Percentiles rank a stretch among this genome's conserved stretches.
Conservation (phyloP, 2,329 filamentous ascomycete genomes). For the Colletotrichum ledebouriae region DNA sequence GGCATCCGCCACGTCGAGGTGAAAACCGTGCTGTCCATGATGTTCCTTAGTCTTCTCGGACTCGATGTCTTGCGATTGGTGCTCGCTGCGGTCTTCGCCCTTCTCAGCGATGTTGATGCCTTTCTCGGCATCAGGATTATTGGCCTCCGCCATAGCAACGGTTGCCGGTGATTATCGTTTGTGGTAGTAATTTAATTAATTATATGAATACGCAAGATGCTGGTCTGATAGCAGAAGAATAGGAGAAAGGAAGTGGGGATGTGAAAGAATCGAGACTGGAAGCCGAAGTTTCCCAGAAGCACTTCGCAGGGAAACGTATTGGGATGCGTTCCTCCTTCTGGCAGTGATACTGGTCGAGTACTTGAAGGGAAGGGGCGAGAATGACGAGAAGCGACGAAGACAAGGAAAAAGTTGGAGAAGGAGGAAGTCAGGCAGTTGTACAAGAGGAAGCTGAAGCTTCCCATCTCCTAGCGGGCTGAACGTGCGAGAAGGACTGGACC, state of each 20-base stretch:
- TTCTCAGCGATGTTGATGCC: conserved; percentile 14
- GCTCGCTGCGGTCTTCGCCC: conserved; percentile 11
- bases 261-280: not conserved
- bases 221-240: not conserved
- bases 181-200: not conserved
- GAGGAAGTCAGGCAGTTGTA: too few relatives aligned
- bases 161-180: not conserved
- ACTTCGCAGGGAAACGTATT: too few relatives aligned
- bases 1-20: conserved; percentile 49
- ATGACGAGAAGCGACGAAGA: too few relatives aligned
- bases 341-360: too few relatives aligned
- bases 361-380: too few relatives aligned
- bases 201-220: not conserved
- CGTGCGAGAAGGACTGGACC: too few relatives aligned
- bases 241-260: not conserved
- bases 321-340: too few relatives aligned
- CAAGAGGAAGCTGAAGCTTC: too few relatives aligned
- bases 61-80: conserved; percentile 20
- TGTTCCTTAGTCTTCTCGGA: conserved; percentile 18
- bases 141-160: conserved; percentile 29
- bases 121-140: conserved; percentile 32
- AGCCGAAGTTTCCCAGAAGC: not conserved
- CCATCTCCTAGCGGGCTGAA: too few relatives aligned
- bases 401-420: too few relatives aligned
- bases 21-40: conserved; percentile 36